Percentiles rank a stretch among this genome's conserved stretches.
Conservation (phyloP, 768 basidiomycete genomes). For the Suillus sp. region DNA sequence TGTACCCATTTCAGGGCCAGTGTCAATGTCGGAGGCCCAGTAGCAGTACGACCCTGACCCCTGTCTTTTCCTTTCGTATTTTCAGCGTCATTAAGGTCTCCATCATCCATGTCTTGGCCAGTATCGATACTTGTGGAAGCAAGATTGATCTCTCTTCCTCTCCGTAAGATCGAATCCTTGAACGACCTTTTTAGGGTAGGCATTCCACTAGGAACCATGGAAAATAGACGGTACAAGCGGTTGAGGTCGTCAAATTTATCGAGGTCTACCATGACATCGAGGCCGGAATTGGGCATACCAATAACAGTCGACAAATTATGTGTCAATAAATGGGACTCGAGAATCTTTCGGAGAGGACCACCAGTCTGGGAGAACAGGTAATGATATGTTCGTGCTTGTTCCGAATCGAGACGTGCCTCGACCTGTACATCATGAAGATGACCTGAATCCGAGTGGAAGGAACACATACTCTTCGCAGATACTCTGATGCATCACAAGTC, state of each 20-base stretch:
- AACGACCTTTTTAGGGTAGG: constrained; percentile 63
- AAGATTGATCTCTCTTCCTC: constrained; percentile 83
- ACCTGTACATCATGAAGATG: constrained; percentile 49
- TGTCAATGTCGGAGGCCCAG: constrained; percentile 45
- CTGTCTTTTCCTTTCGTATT: constrained; percentile 46
- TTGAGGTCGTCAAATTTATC: constrained; percentile 76
- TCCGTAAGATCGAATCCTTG: constrained; percentile 66
- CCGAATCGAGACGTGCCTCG: constrained; percentile 78
- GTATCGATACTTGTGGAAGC: constrained; percentile 46
- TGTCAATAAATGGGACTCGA: constrained; percentile 76
- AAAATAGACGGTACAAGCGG: constrained; percentile 78
- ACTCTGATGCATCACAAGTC: constrained; percentile 79
- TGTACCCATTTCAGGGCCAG: constrained; percentile 92
- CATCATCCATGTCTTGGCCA: constrained; percentile 38
- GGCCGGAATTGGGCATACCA: constrained; percentile 78
- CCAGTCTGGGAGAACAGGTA: constrained; percentile 82
- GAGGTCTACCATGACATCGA: constrained; percentile 84
- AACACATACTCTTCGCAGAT: constrained; percentile 63
- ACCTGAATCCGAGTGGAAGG: not conserved
- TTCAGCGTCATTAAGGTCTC: constrained; percentile 38
- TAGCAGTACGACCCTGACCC: constrained; percentile 52
- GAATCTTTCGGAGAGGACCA: constrained; percentile 65
- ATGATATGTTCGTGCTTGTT: constrained; percentile 81
- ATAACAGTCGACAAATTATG: constrained; percentile 78
- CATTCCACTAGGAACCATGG: constrained; percentile 66